Percentiles rank a stretch among this genome's conserved stretches.
Evolutionary conservation across 2,329 filamentous ascomycete genomes (phyloP).

Genomic region (Fusarium tricinctum): DNA sequence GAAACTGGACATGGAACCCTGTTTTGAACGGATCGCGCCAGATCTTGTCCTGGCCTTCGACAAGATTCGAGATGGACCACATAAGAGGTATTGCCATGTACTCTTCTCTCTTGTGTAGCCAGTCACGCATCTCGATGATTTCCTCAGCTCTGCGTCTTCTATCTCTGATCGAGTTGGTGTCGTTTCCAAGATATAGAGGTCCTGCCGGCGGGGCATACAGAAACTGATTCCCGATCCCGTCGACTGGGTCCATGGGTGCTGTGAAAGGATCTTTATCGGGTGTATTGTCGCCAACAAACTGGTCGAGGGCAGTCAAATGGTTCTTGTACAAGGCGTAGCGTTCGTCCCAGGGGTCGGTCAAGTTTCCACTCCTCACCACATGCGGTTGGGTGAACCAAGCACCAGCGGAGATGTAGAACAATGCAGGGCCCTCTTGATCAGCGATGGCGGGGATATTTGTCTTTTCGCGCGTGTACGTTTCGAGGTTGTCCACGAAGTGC

Average conservation of each 20-base stretch:
- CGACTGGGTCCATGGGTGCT: constrained; percentile 37
- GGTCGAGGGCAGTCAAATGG: constrained; percentile 27
- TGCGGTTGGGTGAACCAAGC: constrained; percentile 41
- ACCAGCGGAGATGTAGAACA: constrained; percentile 40
- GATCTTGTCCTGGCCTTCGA: constrained; percentile 29
- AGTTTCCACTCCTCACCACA: background rate
- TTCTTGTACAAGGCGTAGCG: background rate
- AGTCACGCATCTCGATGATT: constrained; percentile 41
- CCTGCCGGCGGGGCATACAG: constrained; percentile 47
- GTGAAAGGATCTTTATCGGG: constrained; percentile 1
- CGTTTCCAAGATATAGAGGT: constrained; percentile 38
- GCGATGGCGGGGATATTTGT: constrained; percentile 5
- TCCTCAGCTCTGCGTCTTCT: constrained; percentile 32
- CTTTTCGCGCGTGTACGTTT: constrained; percentile 29
- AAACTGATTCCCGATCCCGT: constrained; percentile 49
- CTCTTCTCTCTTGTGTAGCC: constrained; percentile 10
- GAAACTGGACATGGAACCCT: constrained; percentile 49
- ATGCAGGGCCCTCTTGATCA: constrained; percentile 35
- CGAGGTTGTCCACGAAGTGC: constrained; percentile 27
- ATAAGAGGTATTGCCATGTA: constrained; percentile 32
- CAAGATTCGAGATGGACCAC: constrained; percentile 17
- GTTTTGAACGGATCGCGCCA: constrained; percentile 40
- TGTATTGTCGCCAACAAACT: constrained; percentile 19
- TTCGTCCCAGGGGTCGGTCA: background rate
- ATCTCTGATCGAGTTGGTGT: background rate